phyloP scores from a whole-genome alignment of 306 rosid species.

The Castanospermum australe region DNA sequence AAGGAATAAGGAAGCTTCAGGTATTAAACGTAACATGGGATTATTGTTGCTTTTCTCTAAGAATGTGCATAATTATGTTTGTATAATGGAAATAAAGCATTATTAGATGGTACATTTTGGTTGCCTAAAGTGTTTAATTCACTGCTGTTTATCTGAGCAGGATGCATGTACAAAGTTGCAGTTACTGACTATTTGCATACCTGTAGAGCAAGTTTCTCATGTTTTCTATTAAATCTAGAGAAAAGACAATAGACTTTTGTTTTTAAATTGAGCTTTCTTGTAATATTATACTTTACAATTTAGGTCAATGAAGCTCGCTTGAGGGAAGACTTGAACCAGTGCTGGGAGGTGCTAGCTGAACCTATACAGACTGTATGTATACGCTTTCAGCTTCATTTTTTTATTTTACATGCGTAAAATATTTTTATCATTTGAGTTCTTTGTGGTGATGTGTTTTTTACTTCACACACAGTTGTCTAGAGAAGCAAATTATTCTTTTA shows the following conservation, averaged over 20 bases:
- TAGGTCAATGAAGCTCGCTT: conserved; percentile 79
- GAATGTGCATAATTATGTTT: not conserved
- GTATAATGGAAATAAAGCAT: not conserved
- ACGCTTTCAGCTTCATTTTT: conserved; percentile 16
- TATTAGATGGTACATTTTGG: not conserved
- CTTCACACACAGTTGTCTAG: not conserved
- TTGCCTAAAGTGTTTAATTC: not conserved
- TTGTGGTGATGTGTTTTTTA: not conserved
- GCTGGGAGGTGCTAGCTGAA: conserved; percentile 98
- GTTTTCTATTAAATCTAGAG: conserved; percentile 9
- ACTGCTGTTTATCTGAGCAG: not conserved
- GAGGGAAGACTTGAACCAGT: conserved; percentile 72
- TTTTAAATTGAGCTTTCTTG: not conserved
- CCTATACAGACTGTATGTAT: conserved; percentile 87
- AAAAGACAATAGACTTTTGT: not conserved
- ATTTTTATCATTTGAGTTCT: not conserved
- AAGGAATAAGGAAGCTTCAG: conserved; percentile 87
- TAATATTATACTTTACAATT: conserved; percentile 24
- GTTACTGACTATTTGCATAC: conserved; percentile 15
- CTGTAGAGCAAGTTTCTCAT: not conserved
- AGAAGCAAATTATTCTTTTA: too few relatives aligned
- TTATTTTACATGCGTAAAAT: not conserved
- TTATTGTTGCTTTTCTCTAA: not conserved
- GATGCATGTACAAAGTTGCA: conserved; percentile 7
- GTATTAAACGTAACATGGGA: conserved; percentile 40